Percentiles rank a stretch among this genome's conserved stretches.
These are phyloP conservation scores for Candida frijolesensis DNA, from an alignment of 1,139 yeast genomes.

Conservation along the genomic window DNA sequence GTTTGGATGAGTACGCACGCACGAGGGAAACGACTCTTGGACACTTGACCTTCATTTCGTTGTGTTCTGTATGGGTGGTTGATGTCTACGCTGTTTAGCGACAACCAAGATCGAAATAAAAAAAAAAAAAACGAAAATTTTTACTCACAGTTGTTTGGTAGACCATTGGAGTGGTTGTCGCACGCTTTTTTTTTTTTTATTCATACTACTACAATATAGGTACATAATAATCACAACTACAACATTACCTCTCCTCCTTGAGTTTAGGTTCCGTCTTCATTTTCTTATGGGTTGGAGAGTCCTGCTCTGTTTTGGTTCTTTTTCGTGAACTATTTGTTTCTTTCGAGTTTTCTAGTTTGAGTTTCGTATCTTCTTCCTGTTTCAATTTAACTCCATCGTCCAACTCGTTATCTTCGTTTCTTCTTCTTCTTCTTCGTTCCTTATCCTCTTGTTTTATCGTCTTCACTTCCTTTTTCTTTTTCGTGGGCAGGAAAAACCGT, in stretches of 20 bases:
- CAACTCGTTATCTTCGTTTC: slow-evolving; percentile 6
- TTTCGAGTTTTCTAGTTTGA: slow-evolving; percentile 1
- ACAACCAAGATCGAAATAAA: not conserved
- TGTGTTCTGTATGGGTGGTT: not conserved
- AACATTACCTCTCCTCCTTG: slow-evolving; percentile 2
- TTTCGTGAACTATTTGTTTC: not conserved
- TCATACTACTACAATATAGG: no score
- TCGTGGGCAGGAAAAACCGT: slow-evolving; percentile 26
- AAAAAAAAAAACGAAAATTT: not conserved
- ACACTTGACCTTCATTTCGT: not conserved
- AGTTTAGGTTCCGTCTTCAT: not conserved
- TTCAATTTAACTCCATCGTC: slow-evolving; percentile 1
- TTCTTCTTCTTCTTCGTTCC: slow-evolving; percentile 11
- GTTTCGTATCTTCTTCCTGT: not conserved
- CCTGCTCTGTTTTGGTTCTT: not conserved
- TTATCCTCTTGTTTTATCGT: slow-evolving; percentile 1
- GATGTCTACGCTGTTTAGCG: not conserved
- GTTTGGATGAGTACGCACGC: not conserved
- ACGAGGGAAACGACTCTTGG: not conserved
- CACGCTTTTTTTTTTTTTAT: no score
- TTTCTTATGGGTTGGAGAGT: not conserved
- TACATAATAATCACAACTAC: not conserved
- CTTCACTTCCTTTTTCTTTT: slow-evolving; percentile 12
- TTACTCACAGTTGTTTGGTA: no score
- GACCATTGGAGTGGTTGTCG: no score